These are phyloP conservation scores for Boechera retrofracta DNA, from an alignment of 345 rosid species.

Conservation along the genomic window DNA sequence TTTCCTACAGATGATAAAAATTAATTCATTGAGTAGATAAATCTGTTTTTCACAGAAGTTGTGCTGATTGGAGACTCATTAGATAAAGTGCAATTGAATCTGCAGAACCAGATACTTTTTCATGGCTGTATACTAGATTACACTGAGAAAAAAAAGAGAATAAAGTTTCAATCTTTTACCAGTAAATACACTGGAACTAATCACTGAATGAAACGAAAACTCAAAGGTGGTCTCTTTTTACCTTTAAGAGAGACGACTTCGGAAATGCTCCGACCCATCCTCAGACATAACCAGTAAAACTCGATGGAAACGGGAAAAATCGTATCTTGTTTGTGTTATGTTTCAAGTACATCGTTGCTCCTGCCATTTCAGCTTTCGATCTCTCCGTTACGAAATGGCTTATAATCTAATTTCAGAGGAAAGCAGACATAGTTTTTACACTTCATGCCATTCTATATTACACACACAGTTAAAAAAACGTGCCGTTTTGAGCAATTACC, in stretches of 20 bases:
- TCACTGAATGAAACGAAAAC: background rate
- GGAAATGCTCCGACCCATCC: background rate
- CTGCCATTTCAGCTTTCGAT: conserved; percentile 1
- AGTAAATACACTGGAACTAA: background rate
- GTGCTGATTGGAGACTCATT: background rate
- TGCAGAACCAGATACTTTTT: background rate
- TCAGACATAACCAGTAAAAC: background rate
- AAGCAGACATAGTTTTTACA: background rate
- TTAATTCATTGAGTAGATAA: background rate
- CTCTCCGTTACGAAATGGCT: background rate
- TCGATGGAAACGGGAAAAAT: background rate
- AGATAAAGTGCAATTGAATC: background rate
- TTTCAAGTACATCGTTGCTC: background rate
- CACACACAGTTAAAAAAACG: background rate
- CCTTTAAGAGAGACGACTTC: conserved; percentile 9
- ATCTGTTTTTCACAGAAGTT: background rate
- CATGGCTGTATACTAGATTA: background rate
- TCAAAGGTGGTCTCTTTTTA: background rate
- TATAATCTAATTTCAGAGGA: background rate
- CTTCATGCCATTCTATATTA: background rate
- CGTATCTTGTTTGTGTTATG: background rate
- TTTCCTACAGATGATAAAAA: conserved; percentile 12
- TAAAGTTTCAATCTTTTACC: conserved; percentile 2
- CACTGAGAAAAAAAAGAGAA: background rate
- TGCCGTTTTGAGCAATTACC: background rate